These are phyloP conservation scores for Knufia petricola DNA, from an alignment of 2,329 filamentous ascomycete genomes.

Conservation along the genomic window DNA sequence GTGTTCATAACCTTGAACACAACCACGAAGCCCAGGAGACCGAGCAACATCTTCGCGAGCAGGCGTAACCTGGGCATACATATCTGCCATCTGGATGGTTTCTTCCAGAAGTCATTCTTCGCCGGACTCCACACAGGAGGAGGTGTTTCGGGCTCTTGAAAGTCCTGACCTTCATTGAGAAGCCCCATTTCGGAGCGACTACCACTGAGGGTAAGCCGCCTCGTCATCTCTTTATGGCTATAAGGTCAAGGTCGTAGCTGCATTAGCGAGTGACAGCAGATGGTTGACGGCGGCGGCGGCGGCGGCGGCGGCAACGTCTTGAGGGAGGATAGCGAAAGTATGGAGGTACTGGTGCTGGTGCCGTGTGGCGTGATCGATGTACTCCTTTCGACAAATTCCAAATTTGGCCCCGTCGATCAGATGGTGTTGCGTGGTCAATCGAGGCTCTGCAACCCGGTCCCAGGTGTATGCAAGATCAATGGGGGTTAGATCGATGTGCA, in stretches of 20 bases:
- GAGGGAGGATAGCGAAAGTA: too few species aligned
- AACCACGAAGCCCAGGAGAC: conserved; percentile 15
- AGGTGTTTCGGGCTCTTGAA: conserved; percentile 16
- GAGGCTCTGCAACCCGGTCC: not conserved
- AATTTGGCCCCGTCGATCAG: not conserved
- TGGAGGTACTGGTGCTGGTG: too few species aligned
- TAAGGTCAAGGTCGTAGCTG: not conserved
- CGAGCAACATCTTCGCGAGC: conserved; percentile 16
- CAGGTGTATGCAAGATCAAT: not conserved
- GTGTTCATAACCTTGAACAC: conserved; percentile 18
- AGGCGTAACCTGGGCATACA: conserved; percentile 22
- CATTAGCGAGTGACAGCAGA: conserved; percentile 8
- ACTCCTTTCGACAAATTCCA: not conserved
- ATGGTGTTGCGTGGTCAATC: not conserved
- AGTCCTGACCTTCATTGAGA: conserved; percentile 16
- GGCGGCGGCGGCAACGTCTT: not conserved
- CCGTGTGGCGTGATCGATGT: not conserved
- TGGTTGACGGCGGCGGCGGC: not conserved
- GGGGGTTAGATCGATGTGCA: not conserved
- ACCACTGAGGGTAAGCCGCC: conserved; percentile 21
- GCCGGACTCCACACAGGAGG: conserved; percentile 21
- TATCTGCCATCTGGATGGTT: conserved; percentile 24
- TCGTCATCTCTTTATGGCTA: conserved; percentile 14
- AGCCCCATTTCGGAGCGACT: conserved; percentile 23
- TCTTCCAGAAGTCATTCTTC: conserved; percentile 23